Evolutionary conservation across 2,329 filamentous ascomycete species (phyloP).

Genomic region (Zymoseptoria passerinii): DNA sequence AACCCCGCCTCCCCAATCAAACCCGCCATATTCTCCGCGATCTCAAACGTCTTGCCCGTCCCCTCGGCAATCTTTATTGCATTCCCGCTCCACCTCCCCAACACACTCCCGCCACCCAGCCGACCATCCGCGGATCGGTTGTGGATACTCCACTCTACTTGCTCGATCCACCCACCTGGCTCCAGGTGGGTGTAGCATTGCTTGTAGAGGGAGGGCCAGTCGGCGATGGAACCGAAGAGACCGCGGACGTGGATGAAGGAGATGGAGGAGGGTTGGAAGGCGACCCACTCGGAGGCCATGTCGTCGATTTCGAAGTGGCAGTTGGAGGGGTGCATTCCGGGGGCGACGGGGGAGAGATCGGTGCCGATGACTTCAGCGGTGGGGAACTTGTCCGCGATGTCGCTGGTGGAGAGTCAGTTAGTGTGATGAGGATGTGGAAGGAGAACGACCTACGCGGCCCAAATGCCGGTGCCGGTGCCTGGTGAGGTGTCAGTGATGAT

Average conservation of each 20-base stretch:
- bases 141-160: constrained; percentile 32
- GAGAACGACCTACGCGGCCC: constrained; percentile 19
- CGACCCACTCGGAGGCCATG: constrained; percentile 31
- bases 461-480: constrained; percentile 40
- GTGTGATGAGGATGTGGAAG: constrained; percentile 30
- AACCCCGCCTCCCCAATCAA: constrained; percentile 35
- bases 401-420: constrained; percentile 25
- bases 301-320: constrained; percentile 41
- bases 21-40: constrained; percentile 23
- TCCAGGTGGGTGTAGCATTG: constrained; percentile 32
- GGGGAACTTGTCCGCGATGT: constrained; percentile 28
- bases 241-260: constrained; percentile 37
- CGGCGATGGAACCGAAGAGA: constrained; percentile 34
- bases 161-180: constrained; percentile 38
- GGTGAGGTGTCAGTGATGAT: not conserved
- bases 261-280: constrained; percentile 31
- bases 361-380: constrained; percentile 31
- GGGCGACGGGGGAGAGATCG: constrained; percentile 31
- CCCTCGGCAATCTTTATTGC: constrained; percentile 15
- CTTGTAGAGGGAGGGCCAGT: constrained; percentile 34
- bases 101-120: constrained; percentile 16
- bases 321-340: constrained; percentile 29
- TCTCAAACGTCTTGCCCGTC: constrained; percentile 25
- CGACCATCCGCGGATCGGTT: constrained; percentile 24
- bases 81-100: constrained; percentile 22